Conservation (phyloP, 2,329 filamentous ascomycete genomes). For the Fusarium sp. region DNA sequence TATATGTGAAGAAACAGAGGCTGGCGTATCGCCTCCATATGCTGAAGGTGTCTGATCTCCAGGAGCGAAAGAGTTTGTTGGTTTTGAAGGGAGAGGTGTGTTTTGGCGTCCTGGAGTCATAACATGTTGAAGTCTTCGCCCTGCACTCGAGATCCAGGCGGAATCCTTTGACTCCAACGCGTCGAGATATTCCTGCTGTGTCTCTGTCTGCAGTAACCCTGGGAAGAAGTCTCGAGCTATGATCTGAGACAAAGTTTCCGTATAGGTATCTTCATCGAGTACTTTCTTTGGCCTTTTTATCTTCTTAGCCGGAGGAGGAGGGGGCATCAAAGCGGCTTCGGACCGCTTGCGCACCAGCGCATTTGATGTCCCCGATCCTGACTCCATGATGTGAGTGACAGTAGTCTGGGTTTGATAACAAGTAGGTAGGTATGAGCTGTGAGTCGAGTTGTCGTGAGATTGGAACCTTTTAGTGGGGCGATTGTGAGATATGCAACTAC, state of each 20-base stretch:
- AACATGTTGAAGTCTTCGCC: constrained; percentile 76
- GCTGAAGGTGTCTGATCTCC: constrained; percentile 70
- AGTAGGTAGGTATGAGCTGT: not conserved
- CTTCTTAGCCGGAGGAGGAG: constrained; percentile 84
- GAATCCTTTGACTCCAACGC: constrained; percentile 87
- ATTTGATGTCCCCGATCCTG: constrained; percentile 55
- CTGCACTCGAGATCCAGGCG: constrained; percentile 87
- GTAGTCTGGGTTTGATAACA: not conserved
- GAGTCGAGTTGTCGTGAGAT: not conserved
- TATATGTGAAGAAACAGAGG: constrained; percentile 62
- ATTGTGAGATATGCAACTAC: constrained; percentile 43
- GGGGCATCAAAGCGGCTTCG: constrained; percentile 82
- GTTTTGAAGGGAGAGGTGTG: constrained; percentile 36
- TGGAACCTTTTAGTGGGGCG: constrained; percentile 20
- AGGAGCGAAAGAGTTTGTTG: constrained; percentile 42
- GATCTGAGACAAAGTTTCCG: constrained; percentile 89
- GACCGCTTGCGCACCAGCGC: constrained; percentile 77
- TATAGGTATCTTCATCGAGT: constrained; percentile 94
- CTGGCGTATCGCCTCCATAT: constrained; percentile 80
- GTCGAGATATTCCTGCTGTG: constrained; percentile 91
- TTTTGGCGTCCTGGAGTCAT: constrained; percentile 79
- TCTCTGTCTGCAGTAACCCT: constrained; percentile 84
- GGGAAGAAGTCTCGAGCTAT: constrained; percentile 98
- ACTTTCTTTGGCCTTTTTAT: constrained; percentile 91
- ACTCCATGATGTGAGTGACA: constrained; percentile 52